Evolutionary conservation across 495 filamentous ascomycete species (phyloP).

Genomic region (Neurospora sp.): DNA sequence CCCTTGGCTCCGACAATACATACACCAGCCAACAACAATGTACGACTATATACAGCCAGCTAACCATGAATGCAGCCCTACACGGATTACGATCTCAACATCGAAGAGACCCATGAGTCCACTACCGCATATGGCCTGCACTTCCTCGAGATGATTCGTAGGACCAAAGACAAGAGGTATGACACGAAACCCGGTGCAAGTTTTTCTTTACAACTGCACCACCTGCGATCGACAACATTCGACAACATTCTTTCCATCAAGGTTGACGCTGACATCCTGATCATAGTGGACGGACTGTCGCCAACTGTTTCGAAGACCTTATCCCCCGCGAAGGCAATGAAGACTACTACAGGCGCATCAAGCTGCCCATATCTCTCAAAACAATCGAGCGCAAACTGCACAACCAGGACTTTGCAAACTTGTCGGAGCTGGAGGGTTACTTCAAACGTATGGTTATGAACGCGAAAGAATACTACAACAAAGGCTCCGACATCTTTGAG

Average conservation of each 20-base stretch:
- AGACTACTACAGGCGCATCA: slow-evolving; percentile 65
- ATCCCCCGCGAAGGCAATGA: slow-evolving; percentile 50
- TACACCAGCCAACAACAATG: neutral
- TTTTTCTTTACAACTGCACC: neutral
- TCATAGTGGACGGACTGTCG: slow-evolving; percentile 53
- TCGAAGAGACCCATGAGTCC: slow-evolving; percentile 47
- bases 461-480: slow-evolving; percentile 62
- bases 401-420: slow-evolving; percentile 47
- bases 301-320: slow-evolving; percentile 60
- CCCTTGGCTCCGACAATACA: neutral
- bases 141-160: slow-evolving; percentile 54
- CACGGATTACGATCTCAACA: slow-evolving; percentile 27
- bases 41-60: neutral
- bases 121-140: slow-evolving; percentile 58
- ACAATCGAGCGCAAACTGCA: slow-evolving; percentile 62
- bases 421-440: slow-evolving; percentile 59
- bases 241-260: neutral
- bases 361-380: slow-evolving; percentile 65
- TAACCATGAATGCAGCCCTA: slow-evolving; percentile 16
- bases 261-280: slow-evolving; percentile 8
- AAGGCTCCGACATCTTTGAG: slow-evolving; percentile 51
- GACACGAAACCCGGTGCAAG: slow-evolving; percentile 3
- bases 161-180: slow-evolving; percentile 64
- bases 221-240: neutral
- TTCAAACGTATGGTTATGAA: slow-evolving; percentile 70